Evolutionary conservation across 2,329 filamentous ascomycete species (phyloP), one percentile per base, ranked within the genome.

Genomic region (Phyllosticta capitalensis): DNA sequence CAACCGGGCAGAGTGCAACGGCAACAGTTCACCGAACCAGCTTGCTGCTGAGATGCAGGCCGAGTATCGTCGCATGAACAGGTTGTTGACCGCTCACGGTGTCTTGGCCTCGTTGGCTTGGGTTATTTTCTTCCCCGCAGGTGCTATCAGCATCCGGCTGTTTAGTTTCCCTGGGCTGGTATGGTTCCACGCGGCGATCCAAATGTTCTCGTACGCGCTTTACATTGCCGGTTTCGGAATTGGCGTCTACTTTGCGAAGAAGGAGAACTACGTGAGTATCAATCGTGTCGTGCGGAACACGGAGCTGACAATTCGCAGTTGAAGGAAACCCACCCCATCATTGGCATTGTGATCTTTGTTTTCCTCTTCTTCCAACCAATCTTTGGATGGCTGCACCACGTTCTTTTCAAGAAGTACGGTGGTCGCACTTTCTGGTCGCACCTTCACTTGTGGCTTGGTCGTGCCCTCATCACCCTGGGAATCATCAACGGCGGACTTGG

Each of bases 401-500:
- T 69, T 9, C 67, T 76, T 55, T 83, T 76, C 68, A 72, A 75
- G 56, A 75, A 73, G 60, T 74, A 72, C 4, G 71, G 72, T 9
- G 66, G 67, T 6, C 75, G 77, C 49, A 76, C 73, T 3, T 62
- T 73, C 14, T 75, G 73, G 61, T 77, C 76, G 0, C 74, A 78
- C 61, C 67, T 69, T 1, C 81, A 83, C 63, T 71, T 81, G n/a
- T 83, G 80, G 81, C 67, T 79, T 26, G 81, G 81, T 19, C 71
- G 80, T 2, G 63, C 72, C 21, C 69, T 78, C 30, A 77, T 83
- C 28, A 68, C 75, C 1, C 67, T 82, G 3, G 80, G 77, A 1
- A 77, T 82, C 57, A 72, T 82, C 65, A 83, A 82, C 66, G 81
- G 78, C 21, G 80, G 80, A 1, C 67, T 83, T 2, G 81, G 81